Evolutionary conservation across 2,329 filamentous ascomycete genomes (phyloP), one percentile per base, ranked within the genome.

Genomic region (Blastomyces gilchristii): DNA sequence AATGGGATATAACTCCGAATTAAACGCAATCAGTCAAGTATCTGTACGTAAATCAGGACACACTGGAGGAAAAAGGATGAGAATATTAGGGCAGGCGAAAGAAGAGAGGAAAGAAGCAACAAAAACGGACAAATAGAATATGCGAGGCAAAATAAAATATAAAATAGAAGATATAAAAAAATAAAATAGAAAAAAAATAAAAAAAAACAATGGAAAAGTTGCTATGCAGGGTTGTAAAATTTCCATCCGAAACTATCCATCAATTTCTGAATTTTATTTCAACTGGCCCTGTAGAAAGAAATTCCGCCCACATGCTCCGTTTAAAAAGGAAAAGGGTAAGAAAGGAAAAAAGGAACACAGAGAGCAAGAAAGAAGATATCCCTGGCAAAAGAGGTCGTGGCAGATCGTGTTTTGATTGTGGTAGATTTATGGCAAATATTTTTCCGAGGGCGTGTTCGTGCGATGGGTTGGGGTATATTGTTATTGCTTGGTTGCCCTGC

Each of bases 41-140:
- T 37, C 34, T 37, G 34, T 37, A 39, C 37, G 37, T 39, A 39
- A 39, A 39, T 39, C 9, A 39, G 37, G 9, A 8, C 8, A 39
- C 9, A 39, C 37, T 39, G 9, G 9, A 9, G 37, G 37, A 39
- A 39, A 39, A 3, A 7, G 37, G 37, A 7, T 12, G 3, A 39
- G 34, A 37, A 37, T 7, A 37, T 37, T 37, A 39, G 37, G 8
- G 9, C 1, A 31, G 50, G 25, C 1, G 1, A 7, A 34, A 18
- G 31, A 3, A 56, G n/a, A 18, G 16, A 7, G 18, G 16, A 22
- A 56, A n/a, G 3, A 56, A 7, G 3, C 3, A 9, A 54, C 59
- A 50, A 60, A 37, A 34, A 50, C 22, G 28, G 14, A 58, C 60
- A 64, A 61, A 62, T 43, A 56, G 50, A 31, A 49, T 3, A 50